These are phyloP conservation scores for Mortierella sp. DNA, from an alignment of 371 early-diverging fungal genomes.

Conservation along the genomic window DNA sequence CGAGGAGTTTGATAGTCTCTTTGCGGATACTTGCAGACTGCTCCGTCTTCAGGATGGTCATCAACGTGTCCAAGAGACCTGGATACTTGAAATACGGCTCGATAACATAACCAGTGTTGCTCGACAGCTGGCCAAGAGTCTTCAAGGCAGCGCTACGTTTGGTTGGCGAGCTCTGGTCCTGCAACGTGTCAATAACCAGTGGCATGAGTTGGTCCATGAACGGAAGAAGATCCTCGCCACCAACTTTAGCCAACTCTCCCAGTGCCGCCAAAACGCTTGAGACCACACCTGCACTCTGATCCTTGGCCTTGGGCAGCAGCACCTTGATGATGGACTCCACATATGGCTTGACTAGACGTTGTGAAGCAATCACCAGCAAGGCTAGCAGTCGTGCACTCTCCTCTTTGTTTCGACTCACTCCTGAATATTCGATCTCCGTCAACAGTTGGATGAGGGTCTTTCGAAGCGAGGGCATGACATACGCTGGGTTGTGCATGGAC, in stretches of 20 bases:
- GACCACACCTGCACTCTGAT: constrained; percentile 85
- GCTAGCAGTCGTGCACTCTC: constrained; percentile 88
- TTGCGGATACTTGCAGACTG: constrained; percentile 75
- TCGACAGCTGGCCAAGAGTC: constrained; percentile 86
- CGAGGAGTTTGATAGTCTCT: constrained; percentile 91
- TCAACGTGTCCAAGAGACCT: constrained; percentile 80
- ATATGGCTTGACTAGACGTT: constrained; percentile 89
- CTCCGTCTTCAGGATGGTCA: constrained; percentile 89
- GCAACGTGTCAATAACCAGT: constrained; percentile 89
- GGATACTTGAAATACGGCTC: constrained; percentile 94
- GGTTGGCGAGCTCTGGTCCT: constrained; percentile 87
- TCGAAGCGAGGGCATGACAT: constrained; percentile 91
- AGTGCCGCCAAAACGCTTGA: constrained; percentile 86
- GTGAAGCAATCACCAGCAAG: constrained; percentile 81
- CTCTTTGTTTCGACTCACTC: constrained; percentile 87
- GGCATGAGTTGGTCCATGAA: constrained; percentile 88
- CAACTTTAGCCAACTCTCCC: constrained; percentile 91
- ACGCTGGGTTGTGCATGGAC: constrained; percentile 90
- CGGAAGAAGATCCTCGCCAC: constrained; percentile 86
- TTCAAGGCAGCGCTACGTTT: constrained; percentile 92
- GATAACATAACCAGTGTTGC: constrained; percentile 91
- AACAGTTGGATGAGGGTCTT: constrained; percentile 90
- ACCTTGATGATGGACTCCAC: constrained; percentile 91
- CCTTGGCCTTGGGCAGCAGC: constrained; percentile 85
- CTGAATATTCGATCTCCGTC: constrained; percentile 92